Base-by-base conservation (phyloP, 176 grass and related monocot genomes). In the Zizania latifolia region DNA sequence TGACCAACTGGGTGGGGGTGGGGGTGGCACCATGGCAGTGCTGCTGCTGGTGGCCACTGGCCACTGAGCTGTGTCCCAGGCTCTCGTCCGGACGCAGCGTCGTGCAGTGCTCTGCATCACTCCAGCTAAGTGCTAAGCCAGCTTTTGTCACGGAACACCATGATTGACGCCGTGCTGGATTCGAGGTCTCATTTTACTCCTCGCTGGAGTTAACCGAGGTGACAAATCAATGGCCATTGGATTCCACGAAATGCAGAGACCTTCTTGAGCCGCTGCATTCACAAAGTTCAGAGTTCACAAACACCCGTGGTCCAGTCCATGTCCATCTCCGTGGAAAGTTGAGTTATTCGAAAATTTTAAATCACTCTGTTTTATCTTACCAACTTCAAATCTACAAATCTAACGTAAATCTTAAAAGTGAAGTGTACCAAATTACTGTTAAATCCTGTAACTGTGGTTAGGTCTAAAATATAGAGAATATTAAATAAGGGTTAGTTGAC, bases 71-170 rank as follows among this genome's bases (percentile, higher is more conserved):
- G 8, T 4, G 37, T 3, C 19, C 24, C 9, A 71, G 30, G 53
- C 65, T 71, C 37, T 39, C 62, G 29, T 44, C 48, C 7, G 68
- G 46, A 31, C 72, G 34, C 59, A 31, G 65, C 65, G 66, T 78
- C 17, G 85, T 68, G 58, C 66, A 21, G 79, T 31, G 72, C 48
- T 28, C 72, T 16, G 65, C 54, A 38, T 4, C 68, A 50, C 33
- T 28, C 1, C 48, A 37, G 36, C 0, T 40, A 13, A n/a, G n/a
- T n/a, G n/a, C n/a, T n/a, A n/a, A n/a, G 10, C 5, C 32, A 19
- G 23, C 50, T 60, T 61, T 73, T 48, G 58, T 58, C 74, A 11
- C 44, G 32, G 40, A 41, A 51, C 85, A 74, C 33, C 23, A 23
- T 69, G 6, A 62, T 54, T 40, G 40, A 2, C 13, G 77, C 33